Conservation (phyloP, 129 eudicot genomes). For the Lactuca saligna region DNA sequence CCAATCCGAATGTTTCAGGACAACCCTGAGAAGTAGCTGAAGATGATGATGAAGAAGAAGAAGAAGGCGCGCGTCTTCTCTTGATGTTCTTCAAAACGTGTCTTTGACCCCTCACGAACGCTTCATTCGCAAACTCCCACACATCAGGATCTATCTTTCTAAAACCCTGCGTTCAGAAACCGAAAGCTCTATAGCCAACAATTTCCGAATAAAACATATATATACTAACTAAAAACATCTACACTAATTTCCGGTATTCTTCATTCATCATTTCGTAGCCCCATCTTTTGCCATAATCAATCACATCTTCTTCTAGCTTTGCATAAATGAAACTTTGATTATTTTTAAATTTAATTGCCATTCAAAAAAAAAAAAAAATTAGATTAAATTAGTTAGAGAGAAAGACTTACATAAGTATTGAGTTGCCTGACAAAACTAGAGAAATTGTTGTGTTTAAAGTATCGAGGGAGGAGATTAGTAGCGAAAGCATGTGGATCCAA, state of each 20-base stretch:
- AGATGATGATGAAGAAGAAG: slow-evolving; percentile 20
- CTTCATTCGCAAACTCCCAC: slow-evolving; percentile 94
- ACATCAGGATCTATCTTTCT: slow-evolving; percentile 89
- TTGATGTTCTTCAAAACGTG: slow-evolving; percentile 69
- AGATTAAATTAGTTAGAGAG: too few species aligned
- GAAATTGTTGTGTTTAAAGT: slow-evolving; percentile 90
- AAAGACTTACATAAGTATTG: slow-evolving; percentile 78
- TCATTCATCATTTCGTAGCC: slow-evolving; percentile 3
- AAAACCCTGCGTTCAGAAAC: slow-evolving; percentile 76
- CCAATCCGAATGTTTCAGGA: slow-evolving; percentile 42
- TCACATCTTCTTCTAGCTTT: slow-evolving; percentile 16
- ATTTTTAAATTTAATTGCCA: too few species aligned
- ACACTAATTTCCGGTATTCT: slow-evolving; percentile 2
- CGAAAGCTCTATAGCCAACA: slow-evolving; percentile 25
- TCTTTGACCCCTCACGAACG: slow-evolving; percentile 66
- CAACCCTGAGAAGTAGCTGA: slow-evolving; percentile 25
- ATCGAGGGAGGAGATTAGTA: slow-evolving; percentile 65
- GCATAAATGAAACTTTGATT: slow-evolving; percentile 2
- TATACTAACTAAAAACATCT: neutral
- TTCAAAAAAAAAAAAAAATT: too few species aligned
- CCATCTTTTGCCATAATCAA: slow-evolving; percentile 6
- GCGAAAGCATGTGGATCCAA: slow-evolving; percentile 88
- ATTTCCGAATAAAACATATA: neutral
- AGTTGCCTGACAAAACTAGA: slow-evolving; percentile 98
- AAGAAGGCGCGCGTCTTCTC: slow-evolving; percentile 55